Percentiles rank a stretch among this genome's conserved stretches.
Conservation (phyloP, 1,284 basidiomycete genomes). For the Microbotryum silenes-acaulis region DNA sequence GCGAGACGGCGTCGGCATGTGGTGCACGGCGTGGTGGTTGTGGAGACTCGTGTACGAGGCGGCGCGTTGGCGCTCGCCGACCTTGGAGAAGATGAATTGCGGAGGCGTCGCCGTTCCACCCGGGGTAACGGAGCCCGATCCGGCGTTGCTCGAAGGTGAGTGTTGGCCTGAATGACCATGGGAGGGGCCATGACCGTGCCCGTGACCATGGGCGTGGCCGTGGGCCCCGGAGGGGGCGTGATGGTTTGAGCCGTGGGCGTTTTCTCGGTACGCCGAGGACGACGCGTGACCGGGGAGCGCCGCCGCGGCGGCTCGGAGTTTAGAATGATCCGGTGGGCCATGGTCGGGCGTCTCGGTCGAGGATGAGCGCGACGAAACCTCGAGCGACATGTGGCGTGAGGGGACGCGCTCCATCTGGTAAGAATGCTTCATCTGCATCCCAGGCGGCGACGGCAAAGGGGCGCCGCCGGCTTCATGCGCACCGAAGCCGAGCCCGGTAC, state of each 20-base stretch:
- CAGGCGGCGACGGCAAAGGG: too few species aligned
- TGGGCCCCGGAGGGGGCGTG: background rate
- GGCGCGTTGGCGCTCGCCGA: constrained; percentile 25
- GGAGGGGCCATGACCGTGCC: too few species aligned
- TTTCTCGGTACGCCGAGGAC: constrained; percentile 3
- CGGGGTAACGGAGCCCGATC: constrained; percentile 23
- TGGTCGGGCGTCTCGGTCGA: constrained; percentile 13
- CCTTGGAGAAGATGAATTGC: constrained; percentile 36
- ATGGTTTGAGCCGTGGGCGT: constrained; percentile 8
- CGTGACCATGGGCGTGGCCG: too few species aligned
- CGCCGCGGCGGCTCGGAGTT: constrained; percentile 19
- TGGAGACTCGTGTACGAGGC: constrained; percentile 21
- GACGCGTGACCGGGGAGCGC: constrained; percentile 16
- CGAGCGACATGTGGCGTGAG: constrained; percentile 28
- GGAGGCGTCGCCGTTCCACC: constrained; percentile 35
- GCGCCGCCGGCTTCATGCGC: too few species aligned
- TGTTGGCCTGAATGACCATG: background rate
- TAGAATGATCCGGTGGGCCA: constrained; percentile 22
- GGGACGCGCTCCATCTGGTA: constrained; percentile 25
- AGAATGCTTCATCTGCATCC: background rate
- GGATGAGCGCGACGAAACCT: constrained; percentile 8
- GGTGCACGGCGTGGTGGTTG: constrained; percentile 4
- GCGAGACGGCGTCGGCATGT: constrained; percentile 24
- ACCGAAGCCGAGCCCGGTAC: too few species aligned
- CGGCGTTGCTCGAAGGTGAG: background rate